Conservation (phyloP, 179 eudicot genomes). For the Silene noctiflora region DNA sequence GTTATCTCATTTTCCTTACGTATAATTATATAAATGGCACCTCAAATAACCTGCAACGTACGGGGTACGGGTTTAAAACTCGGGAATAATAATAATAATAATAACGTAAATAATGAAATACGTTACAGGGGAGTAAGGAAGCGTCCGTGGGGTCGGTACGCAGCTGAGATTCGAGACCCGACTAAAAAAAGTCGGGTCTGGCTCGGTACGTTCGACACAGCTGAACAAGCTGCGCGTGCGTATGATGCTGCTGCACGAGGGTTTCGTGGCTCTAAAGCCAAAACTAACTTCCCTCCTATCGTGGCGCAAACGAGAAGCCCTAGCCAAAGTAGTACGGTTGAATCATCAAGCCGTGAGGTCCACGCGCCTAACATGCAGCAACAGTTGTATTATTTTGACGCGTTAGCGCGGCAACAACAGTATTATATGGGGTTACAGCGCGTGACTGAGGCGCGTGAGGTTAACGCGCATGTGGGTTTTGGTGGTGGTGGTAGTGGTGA, state of each 20-base stretch:
- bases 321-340: constrained; percentile 58
- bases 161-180: constrained; percentile 70
- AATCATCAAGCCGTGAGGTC: constrained; percentile 30
- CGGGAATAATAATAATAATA: background rate
- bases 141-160: constrained; percentile 66
- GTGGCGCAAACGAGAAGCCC: constrained; percentile 25
- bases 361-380: background rate
- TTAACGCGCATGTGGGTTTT: constrained; percentile 12
- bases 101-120: constrained; percentile 25
- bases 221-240: constrained; percentile 62
- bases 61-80: background rate
- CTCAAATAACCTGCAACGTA: constrained; percentile 18
- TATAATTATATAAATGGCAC: constrained; percentile 38
- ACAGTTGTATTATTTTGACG: constrained; percentile 28
- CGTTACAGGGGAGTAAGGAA: constrained; percentile 58
- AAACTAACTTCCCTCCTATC: constrained; percentile 44
- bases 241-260: constrained; percentile 58
- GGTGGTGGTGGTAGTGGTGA: constrained; percentile 5
- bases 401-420: constrained; percentile 23
- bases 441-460: background rate
- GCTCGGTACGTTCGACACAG: constrained; percentile 72
- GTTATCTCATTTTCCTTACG: background rate
- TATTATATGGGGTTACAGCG: constrained; percentile 1
- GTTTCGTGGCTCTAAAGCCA: constrained; percentile 61
- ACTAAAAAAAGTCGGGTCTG: constrained; percentile 56